Base-by-base conservation (phyloP, 306 rosid species). In the Abrus pulchellus region DNA sequence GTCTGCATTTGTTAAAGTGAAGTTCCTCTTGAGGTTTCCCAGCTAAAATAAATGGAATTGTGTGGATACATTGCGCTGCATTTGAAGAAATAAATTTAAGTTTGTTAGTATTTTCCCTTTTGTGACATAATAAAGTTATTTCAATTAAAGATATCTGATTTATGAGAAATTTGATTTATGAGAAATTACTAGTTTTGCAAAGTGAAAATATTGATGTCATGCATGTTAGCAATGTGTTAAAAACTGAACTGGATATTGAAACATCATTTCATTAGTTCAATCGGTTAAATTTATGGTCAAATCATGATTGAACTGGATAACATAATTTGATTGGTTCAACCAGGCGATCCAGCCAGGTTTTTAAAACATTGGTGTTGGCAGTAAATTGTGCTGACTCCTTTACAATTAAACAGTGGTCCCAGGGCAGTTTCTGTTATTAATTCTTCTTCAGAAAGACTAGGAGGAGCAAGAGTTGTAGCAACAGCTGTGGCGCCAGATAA, bases 351-450 rank as follows among this genome's bases (percentile, higher is more conserved):
- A 29, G n/a, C 36, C 5, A 28, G 27, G 57, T 80, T 80, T 68
- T 71, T 60, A 0, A 12, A 79, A 13, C 20, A 43, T 40, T 53
- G 50, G 36, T 59, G 36, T 52, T 28, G 48, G 36, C 66, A n/a
- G 78, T 48, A 54, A 67, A 61, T 34, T 83, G 12, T 62, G 72
- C 82, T 68, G 66, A 77, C 49, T 59, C 57, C 48, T 74, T 32
- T 52, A 48, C 60, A 59, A 71, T 72, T 33, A 74, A 68, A 76
- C 89, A 93, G 99, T 75, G 97, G 97, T 82, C 97, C 99, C 61
- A 86, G 95, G 88, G 97, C 97, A 65, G 92, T 94, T 84, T 93
- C 99, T 68, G 92, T 90, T 71, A 78, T 94, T 45, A 87, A 87
- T 86, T 88, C 97, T 48, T 93, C 93, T 30, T 89, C 99, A 30